phyloP scores from a whole-genome alignment of 2,329 filamentous ascomycete species.

The Pyricularia sp. region DNA sequence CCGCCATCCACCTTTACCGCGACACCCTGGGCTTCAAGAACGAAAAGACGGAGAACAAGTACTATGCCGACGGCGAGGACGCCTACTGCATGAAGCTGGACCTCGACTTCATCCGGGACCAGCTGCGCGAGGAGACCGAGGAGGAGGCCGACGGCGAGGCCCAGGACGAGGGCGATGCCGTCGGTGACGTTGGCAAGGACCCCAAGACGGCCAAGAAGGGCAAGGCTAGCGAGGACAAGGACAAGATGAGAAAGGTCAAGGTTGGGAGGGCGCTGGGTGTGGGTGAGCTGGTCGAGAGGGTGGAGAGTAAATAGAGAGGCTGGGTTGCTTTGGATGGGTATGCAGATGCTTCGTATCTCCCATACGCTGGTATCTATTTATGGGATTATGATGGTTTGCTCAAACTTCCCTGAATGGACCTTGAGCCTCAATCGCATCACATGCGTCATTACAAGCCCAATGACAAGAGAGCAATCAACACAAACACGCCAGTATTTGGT shows the following conservation, averaged over 20 bases:
- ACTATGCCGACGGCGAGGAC: constrained; percentile 97
- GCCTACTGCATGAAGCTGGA: constrained; percentile 92
- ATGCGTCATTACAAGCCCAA: neutral
- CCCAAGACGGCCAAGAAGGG: constrained; percentile 30
- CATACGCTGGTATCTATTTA: neutral
- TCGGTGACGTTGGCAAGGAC: constrained; percentile 54
- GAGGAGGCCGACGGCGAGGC: constrained; percentile 30
- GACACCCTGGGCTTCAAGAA: constrained; percentile 84
- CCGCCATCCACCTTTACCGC: constrained; percentile 85
- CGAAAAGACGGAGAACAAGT: constrained; percentile 78
- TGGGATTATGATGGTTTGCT: neutral
- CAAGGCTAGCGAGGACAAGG: constrained; percentile 23
- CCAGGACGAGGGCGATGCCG: constrained; percentile 59
- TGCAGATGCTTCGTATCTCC: neutral
- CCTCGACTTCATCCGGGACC: constrained; percentile 50
- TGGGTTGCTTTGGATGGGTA: neutral
- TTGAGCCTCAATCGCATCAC: neutral
- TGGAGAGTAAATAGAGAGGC: constrained; percentile 37
- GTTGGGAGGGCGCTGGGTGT: constrained; percentile 75
- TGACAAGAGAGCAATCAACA: neutral
- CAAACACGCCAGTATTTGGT: neutral
- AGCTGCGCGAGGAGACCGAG: constrained; percentile 30
- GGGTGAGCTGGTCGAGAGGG: constrained; percentile 65
- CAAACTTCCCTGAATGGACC: no score
- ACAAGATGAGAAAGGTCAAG: constrained; percentile 73